phyloP scores from a whole-genome alignment of 768 basidiomycete genomes.

The Tylopilus balloui region DNA sequence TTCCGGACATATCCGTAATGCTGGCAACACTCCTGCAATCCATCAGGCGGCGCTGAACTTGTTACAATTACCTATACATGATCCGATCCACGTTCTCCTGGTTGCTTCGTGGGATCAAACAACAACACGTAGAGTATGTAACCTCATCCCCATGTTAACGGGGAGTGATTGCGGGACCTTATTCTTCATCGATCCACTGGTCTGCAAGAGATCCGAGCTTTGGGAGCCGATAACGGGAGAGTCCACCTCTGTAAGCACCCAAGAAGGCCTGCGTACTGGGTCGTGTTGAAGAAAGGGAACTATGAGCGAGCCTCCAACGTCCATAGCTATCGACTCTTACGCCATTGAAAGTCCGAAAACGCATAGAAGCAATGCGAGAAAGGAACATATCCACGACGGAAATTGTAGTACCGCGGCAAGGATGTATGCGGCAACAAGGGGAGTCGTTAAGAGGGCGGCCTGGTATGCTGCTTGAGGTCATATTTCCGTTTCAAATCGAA shows the following conservation, averaged over 20 bases:
- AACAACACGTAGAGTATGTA: background rate
- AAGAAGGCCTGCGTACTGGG: constrained; percentile 38
- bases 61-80: background rate
- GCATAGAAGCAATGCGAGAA: constrained; percentile 45
- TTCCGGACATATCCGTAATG: too few relatives aligned
- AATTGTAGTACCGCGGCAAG: constrained; percentile 50
- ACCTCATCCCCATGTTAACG: background rate
- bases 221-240: constrained; percentile 58
- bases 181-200: constrained; percentile 65
- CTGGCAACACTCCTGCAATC: background rate
- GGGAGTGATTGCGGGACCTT: background rate
- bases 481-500: constrained; percentile 6
- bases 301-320: constrained; percentile 1
- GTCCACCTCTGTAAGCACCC: constrained; percentile 47
- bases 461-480: constrained; percentile 57
- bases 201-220: constrained; percentile 62
- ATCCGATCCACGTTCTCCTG: background rate
- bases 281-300: constrained; percentile 6
- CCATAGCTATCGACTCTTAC: constrained; percentile 36
- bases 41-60: background rate
- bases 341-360: constrained; percentile 47
- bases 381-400: constrained; percentile 46
- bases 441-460: constrained; percentile 66
- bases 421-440: constrained; percentile 54
- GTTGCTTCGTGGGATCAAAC: constrained; percentile 2